Percentiles rank a stretch among this genome's conserved stretches.
These are phyloP conservation scores for Tylopilus felleus DNA, from an alignment of 768 basidiomycete genomes.

Conservation along the genomic window DNA sequence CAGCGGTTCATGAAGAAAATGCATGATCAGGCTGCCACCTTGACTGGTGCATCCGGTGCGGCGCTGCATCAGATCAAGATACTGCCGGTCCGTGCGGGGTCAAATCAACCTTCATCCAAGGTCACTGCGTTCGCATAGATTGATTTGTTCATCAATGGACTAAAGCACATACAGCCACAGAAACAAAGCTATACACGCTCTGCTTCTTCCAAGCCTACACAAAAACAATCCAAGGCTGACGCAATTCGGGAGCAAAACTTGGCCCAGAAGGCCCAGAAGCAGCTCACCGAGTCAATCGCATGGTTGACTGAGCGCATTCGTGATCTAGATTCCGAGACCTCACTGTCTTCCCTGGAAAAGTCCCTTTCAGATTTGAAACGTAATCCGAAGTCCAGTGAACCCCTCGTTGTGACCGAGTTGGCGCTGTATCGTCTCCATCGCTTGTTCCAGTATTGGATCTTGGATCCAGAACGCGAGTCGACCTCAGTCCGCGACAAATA, in stretches of 20 bases:
- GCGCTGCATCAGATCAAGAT: slow-evolving; percentile 54
- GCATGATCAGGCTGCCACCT: slow-evolving; percentile 56
- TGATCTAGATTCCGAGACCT: slow-evolving; percentile 23
- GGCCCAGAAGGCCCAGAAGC: slow-evolving; percentile 42
- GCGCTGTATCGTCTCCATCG: slow-evolving; percentile 52
- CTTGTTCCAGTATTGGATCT: slow-evolving; percentile 50
- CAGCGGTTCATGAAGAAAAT: slow-evolving; percentile 58
- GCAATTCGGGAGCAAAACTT: slow-evolving; percentile 44
- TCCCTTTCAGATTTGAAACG: slow-evolving; percentile 39
- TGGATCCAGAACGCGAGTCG: slow-evolving; percentile 38
- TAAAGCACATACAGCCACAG: slow-evolving; percentile 4
- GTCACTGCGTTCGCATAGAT: neutral
- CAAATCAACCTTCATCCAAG: slow-evolving; percentile 12
- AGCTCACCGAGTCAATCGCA: slow-evolving; percentile 34
- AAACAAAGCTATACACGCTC: slow-evolving; percentile 16
- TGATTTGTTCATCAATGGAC: neutral
- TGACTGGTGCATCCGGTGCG: slow-evolving; percentile 61
- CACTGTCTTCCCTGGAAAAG: slow-evolving; percentile 27
- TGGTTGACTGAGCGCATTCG: slow-evolving; percentile 57
- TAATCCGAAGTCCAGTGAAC: slow-evolving; percentile 43
- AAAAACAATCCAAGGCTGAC: slow-evolving; percentile 35
- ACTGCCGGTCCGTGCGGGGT: slow-evolving; percentile 32
- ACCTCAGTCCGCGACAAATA: slow-evolving; percentile 42
- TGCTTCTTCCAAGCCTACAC: slow-evolving; percentile 27
- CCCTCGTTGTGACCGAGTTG: slow-evolving; percentile 48